Evolutionary conservation across 2,329 filamentous ascomycete genomes (phyloP), one percentile per base, ranked within the genome.

Genomic region (Aspergillus udagawae): DNA sequence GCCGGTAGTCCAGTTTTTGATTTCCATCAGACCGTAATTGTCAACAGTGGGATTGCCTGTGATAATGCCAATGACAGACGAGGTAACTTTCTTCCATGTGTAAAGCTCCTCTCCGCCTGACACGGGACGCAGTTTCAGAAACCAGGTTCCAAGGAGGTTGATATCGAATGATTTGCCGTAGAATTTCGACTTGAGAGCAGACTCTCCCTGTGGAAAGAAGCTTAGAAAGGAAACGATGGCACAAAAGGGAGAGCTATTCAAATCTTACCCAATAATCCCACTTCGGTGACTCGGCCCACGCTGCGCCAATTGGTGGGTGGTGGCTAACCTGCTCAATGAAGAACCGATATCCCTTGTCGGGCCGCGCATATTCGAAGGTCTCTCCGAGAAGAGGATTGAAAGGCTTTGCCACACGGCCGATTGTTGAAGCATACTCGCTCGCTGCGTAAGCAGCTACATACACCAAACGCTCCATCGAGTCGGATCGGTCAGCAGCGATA

Each of bases 11-110:
- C 90, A 93, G 77, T 99, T 99, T 79, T 92, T 96, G 74, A 99
- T 87, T 72, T 97, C 92, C 91, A 99, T 97, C 0, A 88, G 82
- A 1, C 94, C 94, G 72, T 97, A 97, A 74, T 99, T 97, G 77
- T 99, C 94, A n/a, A 99, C 90, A 0, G 90, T 90, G 0, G 94
- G 94, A 66, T 91, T 96, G 50, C 94, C 94, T 0, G 93, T 97
- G 67, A 99, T 97, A 74, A 99, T 99, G 57, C 94, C 94, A 58
- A 97, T 87, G n/a, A 99, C 94, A 1, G 92, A 95, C 1, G 92
- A 94, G 0, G 92, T 97, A 20, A 97, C 92, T 78, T 99, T 99
- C 77, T 97, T 97, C 94, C 94, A 99, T 0, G 93, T 97, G 75
- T 96, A 99, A 1, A 97, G 80, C 65, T 99, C 94, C 66, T 89